Percentiles rank a stretch among this genome's conserved stretches.
phyloP scores from a whole-genome alignment of 768 basidiomycete species.

The Pisolithus tinctorius region DNA sequence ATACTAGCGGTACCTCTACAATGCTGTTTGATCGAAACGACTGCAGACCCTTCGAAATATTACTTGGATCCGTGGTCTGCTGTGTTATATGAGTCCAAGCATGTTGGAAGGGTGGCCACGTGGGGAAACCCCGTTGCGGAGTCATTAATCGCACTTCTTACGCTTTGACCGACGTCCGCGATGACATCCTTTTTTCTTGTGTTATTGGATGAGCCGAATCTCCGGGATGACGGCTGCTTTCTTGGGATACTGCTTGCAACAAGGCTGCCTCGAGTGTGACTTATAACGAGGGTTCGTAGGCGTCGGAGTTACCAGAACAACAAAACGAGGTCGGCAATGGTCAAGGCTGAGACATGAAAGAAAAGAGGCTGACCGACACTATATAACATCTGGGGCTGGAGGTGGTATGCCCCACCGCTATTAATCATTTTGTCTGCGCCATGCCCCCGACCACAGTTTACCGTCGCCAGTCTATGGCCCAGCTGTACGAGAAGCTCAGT shows the following conservation, averaged over 20 bases:
- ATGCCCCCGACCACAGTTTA: constrained; percentile 26
- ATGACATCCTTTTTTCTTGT: constrained; percentile 4
- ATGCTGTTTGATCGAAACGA: not conserved
- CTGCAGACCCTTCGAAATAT: not conserved
- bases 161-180: constrained; percentile 2
- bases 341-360: constrained; percentile 32
- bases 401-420: constrained; percentile 13
- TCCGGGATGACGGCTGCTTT: constrained; percentile 9
- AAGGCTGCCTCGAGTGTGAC: constrained; percentile 31
- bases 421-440: constrained; percentile 4
- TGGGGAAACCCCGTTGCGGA: constrained; percentile 14
- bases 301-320: constrained; percentile 34
- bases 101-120: constrained; percentile 3
- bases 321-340: constrained; percentile 36
- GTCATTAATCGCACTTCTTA: constrained; percentile 21
- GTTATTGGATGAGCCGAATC: constrained; percentile 11
- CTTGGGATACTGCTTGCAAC: constrained; percentile 20
- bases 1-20: too few relatives aligned
- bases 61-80: not conserved
- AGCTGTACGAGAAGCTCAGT: constrained; percentile 28
- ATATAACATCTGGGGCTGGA: constrained; percentile 19
- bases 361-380: constrained; percentile 23
- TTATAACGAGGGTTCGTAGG: constrained; percentile 22
- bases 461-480: constrained; percentile 31
- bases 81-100: not conserved